Percentiles rank a stretch among this genome's conserved stretches.
These are phyloP conservation scores for Solanum raphanifolium DNA, from an alignment of 257 asterid genomes.

Conservation along the genomic window DNA sequence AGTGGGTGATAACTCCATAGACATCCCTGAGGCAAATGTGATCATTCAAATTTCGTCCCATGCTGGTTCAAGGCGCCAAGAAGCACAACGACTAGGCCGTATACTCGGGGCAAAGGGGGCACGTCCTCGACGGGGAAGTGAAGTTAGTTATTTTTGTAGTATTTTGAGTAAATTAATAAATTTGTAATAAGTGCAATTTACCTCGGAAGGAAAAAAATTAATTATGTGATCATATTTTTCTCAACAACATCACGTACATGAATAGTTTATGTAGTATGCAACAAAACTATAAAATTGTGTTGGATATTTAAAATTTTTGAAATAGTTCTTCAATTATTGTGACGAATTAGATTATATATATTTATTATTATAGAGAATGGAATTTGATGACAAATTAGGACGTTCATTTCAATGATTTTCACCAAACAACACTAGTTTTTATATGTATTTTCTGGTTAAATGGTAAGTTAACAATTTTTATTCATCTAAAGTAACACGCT, in stretches of 20 bases:
- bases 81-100: slow-evolving; percentile 96
- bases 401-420: no score
- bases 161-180: not conserved
- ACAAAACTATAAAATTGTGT: not conserved
- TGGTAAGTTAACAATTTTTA: not conserved
- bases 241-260: not conserved
- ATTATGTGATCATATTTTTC: not conserved
- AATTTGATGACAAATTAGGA: no score
- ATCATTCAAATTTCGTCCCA: slow-evolving; percentile 92
- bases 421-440: no score
- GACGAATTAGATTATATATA: not conserved
- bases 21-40: slow-evolving; percentile 95
- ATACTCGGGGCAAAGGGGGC: slow-evolving; percentile 94
- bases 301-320: not conserved
- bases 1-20: slow-evolving; percentile 96
- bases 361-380: no score
- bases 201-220: not conserved
- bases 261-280: not conserved
- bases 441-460: not conserved
- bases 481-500: not conserved
- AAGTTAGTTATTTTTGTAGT: not conserved
- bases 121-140: slow-evolving; percentile 42
- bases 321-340: not conserved
- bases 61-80: slow-evolving; percentile 99
- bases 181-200: not conserved